Evolutionary conservation across 345 rosid species (phyloP), one percentile per base, ranked within the genome.

Genomic region (Arabis hirsuta): DNA sequence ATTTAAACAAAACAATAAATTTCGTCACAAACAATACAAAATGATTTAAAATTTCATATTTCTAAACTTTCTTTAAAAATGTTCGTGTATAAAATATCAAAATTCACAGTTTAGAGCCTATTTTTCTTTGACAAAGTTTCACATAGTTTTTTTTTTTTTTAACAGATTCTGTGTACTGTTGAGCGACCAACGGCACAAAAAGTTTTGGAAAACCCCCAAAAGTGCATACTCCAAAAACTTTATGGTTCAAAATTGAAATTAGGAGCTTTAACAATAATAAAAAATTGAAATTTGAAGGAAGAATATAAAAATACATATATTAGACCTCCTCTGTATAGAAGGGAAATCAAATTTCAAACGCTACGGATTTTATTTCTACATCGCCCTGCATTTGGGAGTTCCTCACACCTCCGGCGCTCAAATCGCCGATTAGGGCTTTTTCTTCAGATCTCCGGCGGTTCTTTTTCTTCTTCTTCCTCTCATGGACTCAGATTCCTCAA

Each of bases 401-500:
- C 52, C 77, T 38, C 65, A 43, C 64, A 34, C 36, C 13, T 16
- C 55, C 79, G 26, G 57, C 36, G 27, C 24, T 13, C 13, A 31
- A 53, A 22, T 52, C 72, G 74, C 76, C 76, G 80, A 46, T 41
- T 56, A 62, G 81, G 83, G 81, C 77, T 69, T 11, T n/a, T 29
- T 59, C 19, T 78, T 34, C 76, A 45, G 74, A 76, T 76, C 70
- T 41, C 66, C 47, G 55, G 68, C 38, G 76, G 57, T 58, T 36
- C 2, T 8, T 66, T 71, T 59, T 12, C 71, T 32, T 9, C 69
- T 45, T 4, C 58, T 48, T 67, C 74, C 62, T 44, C 36, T 24
- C 14, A 92, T 92, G 98, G 89, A 90, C 55, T 84, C 96, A 7
- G 86, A 80, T 72, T 82, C 91, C 1, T 78, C 89, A 34, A 79